Evolutionary conservation across 768 basidiomycete species (phyloP), one percentile per base, ranked within the genome.

Genomic region (Sporobolomyces pararoseus): DNA sequence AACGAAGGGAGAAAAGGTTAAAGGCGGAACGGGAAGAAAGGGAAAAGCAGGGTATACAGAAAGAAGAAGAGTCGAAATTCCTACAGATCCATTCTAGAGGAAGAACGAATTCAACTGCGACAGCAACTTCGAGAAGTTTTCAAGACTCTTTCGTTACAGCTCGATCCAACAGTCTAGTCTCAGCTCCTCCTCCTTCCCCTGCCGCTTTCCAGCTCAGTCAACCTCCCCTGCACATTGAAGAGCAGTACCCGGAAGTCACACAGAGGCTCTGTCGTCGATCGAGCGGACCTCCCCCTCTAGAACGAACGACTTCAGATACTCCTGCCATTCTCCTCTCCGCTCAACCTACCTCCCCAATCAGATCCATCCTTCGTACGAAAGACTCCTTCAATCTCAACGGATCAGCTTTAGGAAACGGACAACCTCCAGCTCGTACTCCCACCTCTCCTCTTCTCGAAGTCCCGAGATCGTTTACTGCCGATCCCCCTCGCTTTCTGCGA

Each of bases 71-170:
- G 21, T 5, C 17, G 25, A 61, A 61, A 46, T 61, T 61, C 32
- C 59, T 61, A 27, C 34, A 49, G 46, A 3, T 49, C 5, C 59
- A 61, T 23, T 14, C 23, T 4, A 44, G 59, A 9, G 46, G 46
- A 21, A 47, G 59, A 46, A 61, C 59, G 7, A 49, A 49, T 34
- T 61, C 59, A 31, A 34, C 39, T 10, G 58, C 59, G 13, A 52
- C 63, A 23, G 17, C 46, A 5, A 57, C 58, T 7, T 49, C 54
- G 35, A 32, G 37, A 9, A 62, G 52, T 9, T 27, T 55, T 12
- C 42, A 32, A 19, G 39, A 44, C 7, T 66, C 68, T 14, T 73
- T 70, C 65, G 51, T 54, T 0, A 73, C 72, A 1, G 72, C 72
- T 4, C 46, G 31, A 19, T 42, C 68, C 17, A 29, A 62, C 16